Percentiles rank a stretch among this genome's conserved stretches.
These are phyloP conservation scores for Achaetomiella virescens DNA, from an alignment of 495 filamentous ascomycete species.

Conservation along the genomic window DNA sequence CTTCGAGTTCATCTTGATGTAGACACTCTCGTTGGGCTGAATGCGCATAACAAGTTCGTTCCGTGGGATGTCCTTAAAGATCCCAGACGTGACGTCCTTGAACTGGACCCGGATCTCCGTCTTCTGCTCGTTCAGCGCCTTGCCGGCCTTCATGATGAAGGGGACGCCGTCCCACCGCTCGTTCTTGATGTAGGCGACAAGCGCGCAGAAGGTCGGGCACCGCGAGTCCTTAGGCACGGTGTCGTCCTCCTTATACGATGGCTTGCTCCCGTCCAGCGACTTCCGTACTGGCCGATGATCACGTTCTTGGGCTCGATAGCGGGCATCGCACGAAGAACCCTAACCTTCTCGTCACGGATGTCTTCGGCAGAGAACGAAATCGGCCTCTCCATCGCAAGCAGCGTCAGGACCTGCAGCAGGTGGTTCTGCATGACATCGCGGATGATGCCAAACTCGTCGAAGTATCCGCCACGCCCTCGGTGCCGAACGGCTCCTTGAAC, in stretches of 20 bases:
- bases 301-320: conserved; percentile 99
- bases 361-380: conserved; percentile 98
- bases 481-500: conserved; percentile 99
- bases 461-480: conserved; percentile 98
- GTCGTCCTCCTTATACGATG: conserved; percentile 96
- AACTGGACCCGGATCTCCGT: conserved; percentile 99
- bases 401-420: conserved; percentile 89
- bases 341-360: conserved; percentile 97
- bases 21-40: conserved; percentile 98
- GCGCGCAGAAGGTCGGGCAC: conserved; percentile 95
- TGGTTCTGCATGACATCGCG: conserved; percentile 99
- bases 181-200: conserved; percentile 98
- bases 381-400: conserved; percentile 96
- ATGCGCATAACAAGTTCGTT: conserved; percentile 99
- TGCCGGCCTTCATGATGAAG: conserved; percentile 99
- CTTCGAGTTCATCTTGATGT: conserved; percentile 99
- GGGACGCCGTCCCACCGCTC: conserved; percentile 99
- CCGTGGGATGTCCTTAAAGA: conserved; percentile 99
- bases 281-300: conserved; percentile 99
- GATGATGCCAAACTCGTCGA: conserved; percentile 99
- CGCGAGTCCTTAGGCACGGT: conserved; percentile 96
- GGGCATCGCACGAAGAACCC: conserved; percentile 88
- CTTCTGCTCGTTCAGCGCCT: conserved; percentile 99
- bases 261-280: conserved; percentile 94
- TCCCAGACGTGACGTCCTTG: conserved; percentile 97